Evolutionary conservation across 768 basidiomycete species (phyloP), one percentile per base, ranked within the genome.

Genomic region (Suillus discolor): DNA sequence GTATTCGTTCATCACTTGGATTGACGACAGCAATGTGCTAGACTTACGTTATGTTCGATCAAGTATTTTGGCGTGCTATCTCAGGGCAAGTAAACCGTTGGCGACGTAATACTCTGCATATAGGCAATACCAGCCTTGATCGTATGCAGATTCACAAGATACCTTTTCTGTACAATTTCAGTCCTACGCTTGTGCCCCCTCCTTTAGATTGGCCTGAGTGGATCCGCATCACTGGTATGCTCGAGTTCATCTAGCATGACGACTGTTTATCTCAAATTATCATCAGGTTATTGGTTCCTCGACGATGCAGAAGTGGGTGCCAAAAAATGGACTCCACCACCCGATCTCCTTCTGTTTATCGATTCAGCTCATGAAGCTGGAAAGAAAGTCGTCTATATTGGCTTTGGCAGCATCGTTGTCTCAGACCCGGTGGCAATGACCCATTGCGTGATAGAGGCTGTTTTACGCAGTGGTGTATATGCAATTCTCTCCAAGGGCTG

Each of bases 151-250:
- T 93, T 42, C 96, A 99, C 79, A 97, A 96, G 80, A 93, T 97
- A 60, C 97, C 97, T 3, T 99, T 99, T 81, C 77, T 99, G 38
- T 99, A 99, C 79, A 99, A 98, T 77, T 99, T 99, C 75, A 96
- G 94, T 72, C 93, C 96, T 1, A 83, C 86, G 38, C 84, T 94
- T 55, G 94, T 99, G 16, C 96, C 96, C 8, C 94, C 91, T 34
- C 97, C 97, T 4, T 79, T 99, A 63, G 97, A 99, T 76, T 99
- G 97, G 97, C 94, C 96, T 5, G 97, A 99, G 77, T 98, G 96
- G 95, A 98, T 99, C 68, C 90, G 93, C 49, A 87, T 96, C 1
- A 95, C 95, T 67, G 94, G 93, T 92, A 70, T 65, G 73, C 61
- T 55, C 61, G 25, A 64, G 25, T 44, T 39, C 23, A 31, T 18